A percentile compares a stretch with the other conserved stretches of the same genome.
phyloP scores from a whole-genome alignment of 2,329 filamentous ascomycete genomes.

The Alternaria panax region DNA sequence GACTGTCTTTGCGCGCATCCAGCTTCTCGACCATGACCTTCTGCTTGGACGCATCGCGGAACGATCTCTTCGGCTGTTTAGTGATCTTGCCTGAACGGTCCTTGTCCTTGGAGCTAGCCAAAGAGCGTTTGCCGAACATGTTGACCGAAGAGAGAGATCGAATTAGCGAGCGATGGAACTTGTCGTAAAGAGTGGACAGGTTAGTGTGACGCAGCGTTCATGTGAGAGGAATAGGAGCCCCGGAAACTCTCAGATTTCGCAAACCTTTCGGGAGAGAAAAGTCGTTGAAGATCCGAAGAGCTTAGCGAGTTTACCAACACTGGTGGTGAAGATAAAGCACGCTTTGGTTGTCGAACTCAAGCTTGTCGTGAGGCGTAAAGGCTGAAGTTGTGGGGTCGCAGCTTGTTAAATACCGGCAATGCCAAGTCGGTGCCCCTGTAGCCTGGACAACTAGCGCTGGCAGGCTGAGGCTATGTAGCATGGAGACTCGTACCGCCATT shows the following conservation, averaged over 20 bases:
- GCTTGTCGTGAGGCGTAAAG: slow-evolving; percentile 51
- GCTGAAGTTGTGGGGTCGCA: slow-evolving; percentile 37
- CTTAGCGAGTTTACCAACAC: slow-evolving; percentile 48
- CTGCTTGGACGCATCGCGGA: slow-evolving; percentile 81
- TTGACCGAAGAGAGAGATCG: slow-evolving; percentile 55
- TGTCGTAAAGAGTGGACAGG: slow-evolving; percentile 57
- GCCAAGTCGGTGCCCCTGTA: slow-evolving; percentile 41
- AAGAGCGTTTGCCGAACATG: slow-evolving; percentile 91
- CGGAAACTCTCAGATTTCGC: slow-evolving; percentile 58
- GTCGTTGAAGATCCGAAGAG: slow-evolving; percentile 43
- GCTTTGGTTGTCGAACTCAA: slow-evolving; percentile 51
- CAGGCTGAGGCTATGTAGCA: slow-evolving; percentile 41
- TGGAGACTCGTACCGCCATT: slow-evolving; percentile 29
- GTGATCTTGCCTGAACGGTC: slow-evolving; percentile 88
- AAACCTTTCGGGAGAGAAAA: slow-evolving; percentile 44
- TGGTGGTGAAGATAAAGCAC: slow-evolving; percentile 45
- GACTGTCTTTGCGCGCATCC: slow-evolving; percentile 67
- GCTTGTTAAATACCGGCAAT: slow-evolving; percentile 39
- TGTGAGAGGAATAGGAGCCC: slow-evolving; percentile 56
- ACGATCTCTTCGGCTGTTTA: slow-evolving; percentile 77
- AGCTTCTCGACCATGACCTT: slow-evolving; percentile 73
- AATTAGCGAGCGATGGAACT: slow-evolving; percentile 52
- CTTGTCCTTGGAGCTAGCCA: slow-evolving; percentile 76
- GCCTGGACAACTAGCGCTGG: slow-evolving; percentile 36
- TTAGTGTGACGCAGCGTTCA: slow-evolving; percentile 62